Percentiles rank a stretch among this genome's conserved stretches.
These are phyloP conservation scores for Chrysanthemum makinoi DNA, from an alignment of 129 eudicot genomes.

Conservation along the genomic window DNA sequence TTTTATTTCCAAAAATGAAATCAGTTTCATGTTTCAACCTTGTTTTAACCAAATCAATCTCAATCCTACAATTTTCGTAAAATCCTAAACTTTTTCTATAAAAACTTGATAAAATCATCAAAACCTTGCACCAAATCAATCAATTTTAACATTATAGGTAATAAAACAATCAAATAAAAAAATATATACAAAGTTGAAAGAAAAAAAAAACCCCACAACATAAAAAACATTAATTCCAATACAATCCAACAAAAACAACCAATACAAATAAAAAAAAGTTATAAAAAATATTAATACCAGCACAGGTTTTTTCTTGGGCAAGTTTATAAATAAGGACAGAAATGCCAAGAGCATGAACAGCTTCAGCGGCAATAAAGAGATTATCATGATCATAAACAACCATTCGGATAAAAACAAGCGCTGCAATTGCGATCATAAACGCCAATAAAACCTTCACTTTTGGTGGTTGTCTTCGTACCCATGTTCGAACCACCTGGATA, in stretches of 20 bases:
- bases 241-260: too few relatives aligned
- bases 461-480: conserved; percentile 77
- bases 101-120: background rate
- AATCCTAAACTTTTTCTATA: background rate
- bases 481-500: conserved; percentile 40
- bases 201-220: too few relatives aligned
- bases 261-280: too few relatives aligned
- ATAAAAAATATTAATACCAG: conserved; percentile 37
- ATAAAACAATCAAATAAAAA: background rate
- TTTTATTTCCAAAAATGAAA: too few relatives aligned
- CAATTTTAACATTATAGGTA: background rate
- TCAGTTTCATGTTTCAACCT: too few relatives aligned
- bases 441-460: conserved; percentile 68
- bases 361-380: conserved; percentile 72
- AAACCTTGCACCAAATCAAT: conserved; percentile 7
- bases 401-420: conserved; percentile 52
- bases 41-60: background rate
- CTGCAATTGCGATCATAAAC: conserved; percentile 44
- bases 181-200: too few relatives aligned
- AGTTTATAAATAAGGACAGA: conserved; percentile 63
- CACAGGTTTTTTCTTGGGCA: conserved; percentile 71
- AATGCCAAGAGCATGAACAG: conserved; percentile 71
- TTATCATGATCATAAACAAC: conserved; percentile 72
- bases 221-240: too few relatives aligned
- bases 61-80: background rate